These are phyloP conservation scores for Penicillium tannophilum DNA, from an alignment of 495 filamentous ascomycete species.

Conservation along the genomic window DNA sequence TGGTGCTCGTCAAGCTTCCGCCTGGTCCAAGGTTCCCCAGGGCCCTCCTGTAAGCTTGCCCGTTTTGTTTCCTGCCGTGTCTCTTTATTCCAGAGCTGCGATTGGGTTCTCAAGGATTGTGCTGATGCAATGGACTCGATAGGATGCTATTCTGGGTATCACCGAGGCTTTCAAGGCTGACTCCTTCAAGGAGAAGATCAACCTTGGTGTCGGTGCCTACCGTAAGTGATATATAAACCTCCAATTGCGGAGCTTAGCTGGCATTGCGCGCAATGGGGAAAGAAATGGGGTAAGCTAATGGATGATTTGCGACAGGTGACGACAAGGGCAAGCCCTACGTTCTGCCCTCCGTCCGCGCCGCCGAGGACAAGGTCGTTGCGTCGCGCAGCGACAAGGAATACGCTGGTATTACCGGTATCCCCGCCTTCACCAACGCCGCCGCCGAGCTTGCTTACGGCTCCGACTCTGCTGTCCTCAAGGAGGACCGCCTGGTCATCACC, in stretches of 20 bases:
- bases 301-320: slow-evolving; percentile 59
- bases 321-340: slow-evolving; percentile 97
- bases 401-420: slow-evolving; percentile 93
- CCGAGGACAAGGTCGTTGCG: slow-evolving; percentile 83
- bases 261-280: background rate
- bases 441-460: slow-evolving; percentile 87
- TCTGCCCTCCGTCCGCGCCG: slow-evolving; percentile 85
- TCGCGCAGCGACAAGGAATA: slow-evolving; percentile 92
- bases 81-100: background rate
- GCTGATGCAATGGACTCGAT: slow-evolving; percentile 31
- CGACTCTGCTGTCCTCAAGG: slow-evolving; percentile 71
- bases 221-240: slow-evolving; percentile 35
- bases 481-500: slow-evolving; percentile 84
- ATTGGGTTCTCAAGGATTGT: slow-evolving; percentile 20
- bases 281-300: slow-evolving; percentile 13
- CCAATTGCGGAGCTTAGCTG: background rate
- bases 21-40: slow-evolving; percentile 88
- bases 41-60: slow-evolving; percentile 79
- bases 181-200: slow-evolving; percentile 89
- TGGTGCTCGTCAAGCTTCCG: slow-evolving; percentile 70
- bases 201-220: slow-evolving; percentile 73
- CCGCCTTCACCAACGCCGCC: slow-evolving; percentile 89
- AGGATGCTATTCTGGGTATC: slow-evolving; percentile 90
- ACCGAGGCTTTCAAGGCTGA: slow-evolving; percentile 99
- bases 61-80: background rate